Evolutionary conservation across 192 early-diverging fungal genomes (phyloP).

Genomic region (Neocallimastix lanati): DNA sequence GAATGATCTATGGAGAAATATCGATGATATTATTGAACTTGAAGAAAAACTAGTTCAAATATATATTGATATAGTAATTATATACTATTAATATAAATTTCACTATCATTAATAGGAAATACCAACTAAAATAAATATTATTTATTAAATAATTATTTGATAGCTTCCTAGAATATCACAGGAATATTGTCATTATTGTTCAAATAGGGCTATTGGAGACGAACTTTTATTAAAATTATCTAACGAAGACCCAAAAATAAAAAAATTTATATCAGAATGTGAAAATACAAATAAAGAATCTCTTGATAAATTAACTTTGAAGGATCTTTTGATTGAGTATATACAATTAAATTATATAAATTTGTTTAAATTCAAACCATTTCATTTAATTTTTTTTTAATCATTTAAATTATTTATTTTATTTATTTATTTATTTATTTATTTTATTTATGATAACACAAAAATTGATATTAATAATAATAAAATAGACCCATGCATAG

Average conservation of each 20-base stretch:
- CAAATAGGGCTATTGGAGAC: not conserved
- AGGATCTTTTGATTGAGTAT: not conserved
- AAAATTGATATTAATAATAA: too few species aligned
- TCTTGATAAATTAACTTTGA: not conserved
- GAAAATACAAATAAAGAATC: not conserved
- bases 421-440: too few species aligned
- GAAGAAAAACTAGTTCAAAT: not conserved
- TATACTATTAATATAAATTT: too few species aligned
- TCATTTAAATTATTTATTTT: too few species aligned
- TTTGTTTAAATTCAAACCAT: too few species aligned
- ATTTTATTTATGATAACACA: too few species aligned
- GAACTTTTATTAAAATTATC: not conserved
- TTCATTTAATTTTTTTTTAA: too few species aligned
- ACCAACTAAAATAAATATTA: too few species aligned
- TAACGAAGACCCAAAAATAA: not conserved
- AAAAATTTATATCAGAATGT: not conserved
- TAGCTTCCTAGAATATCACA: not conserved
- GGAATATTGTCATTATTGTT: not conserved
- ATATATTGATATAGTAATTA: not conserved
- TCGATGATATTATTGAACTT: not conserved
- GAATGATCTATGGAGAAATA: not conserved
- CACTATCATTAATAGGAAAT: too few species aligned
- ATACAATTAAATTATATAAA: too few species aligned
- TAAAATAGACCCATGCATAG: not conserved
- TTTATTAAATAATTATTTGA: too few species aligned